These are phyloP conservation scores for Pugionium cornutum DNA, from an alignment of 345 rosid species.

Conservation along the genomic window DNA sequence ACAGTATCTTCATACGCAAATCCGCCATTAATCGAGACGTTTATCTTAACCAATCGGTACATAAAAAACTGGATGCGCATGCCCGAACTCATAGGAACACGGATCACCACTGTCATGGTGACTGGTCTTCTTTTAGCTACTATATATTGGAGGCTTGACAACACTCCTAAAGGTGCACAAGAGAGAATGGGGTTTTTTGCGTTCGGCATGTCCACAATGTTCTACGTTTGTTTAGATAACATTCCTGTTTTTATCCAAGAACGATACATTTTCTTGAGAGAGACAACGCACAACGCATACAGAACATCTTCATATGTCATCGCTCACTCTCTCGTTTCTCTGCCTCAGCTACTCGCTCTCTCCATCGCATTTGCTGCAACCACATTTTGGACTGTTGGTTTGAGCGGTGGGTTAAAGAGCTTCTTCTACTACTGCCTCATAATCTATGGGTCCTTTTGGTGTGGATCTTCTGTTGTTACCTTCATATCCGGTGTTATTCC, in stretches of 20 bases:
- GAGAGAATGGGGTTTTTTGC: slow-evolving; percentile 53
- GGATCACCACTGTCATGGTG: slow-evolving; percentile 37
- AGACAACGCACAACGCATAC: slow-evolving; percentile 52
- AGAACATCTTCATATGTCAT: slow-evolving; percentile 53
- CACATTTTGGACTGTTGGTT: slow-evolving; percentile 59
- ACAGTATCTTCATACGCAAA: slow-evolving; percentile 38
- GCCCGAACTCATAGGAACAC: slow-evolving; percentile 32
- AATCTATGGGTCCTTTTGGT: slow-evolving; percentile 64
- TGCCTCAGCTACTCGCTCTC: slow-evolving; percentile 50
- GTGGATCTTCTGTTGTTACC: slow-evolving; percentile 65
- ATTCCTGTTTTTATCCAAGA: slow-evolving; percentile 59
- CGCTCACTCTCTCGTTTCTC: slow-evolving; percentile 48
- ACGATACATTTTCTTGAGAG: slow-evolving; percentile 78
- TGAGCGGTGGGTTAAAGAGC: slow-evolving; percentile 47
- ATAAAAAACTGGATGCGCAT: slow-evolving; percentile 42
- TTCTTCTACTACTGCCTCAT: slow-evolving; percentile 50
- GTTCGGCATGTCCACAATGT: slow-evolving; percentile 48
- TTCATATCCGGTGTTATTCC: slow-evolving; percentile 53
- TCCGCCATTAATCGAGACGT: slow-evolving; percentile 20
- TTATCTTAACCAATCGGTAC: slow-evolving; percentile 40
- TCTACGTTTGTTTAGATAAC: slow-evolving; percentile 49
- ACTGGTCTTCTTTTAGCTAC: slow-evolving; percentile 64
- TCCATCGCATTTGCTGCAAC: slow-evolving; percentile 48
- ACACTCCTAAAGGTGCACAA: slow-evolving; percentile 45
- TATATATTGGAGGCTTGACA: slow-evolving; percentile 58